Evolutionary conservation across 2,329 filamentous ascomycete genomes (phyloP).

Genomic region (Stachybotrys chartarum): DNA sequence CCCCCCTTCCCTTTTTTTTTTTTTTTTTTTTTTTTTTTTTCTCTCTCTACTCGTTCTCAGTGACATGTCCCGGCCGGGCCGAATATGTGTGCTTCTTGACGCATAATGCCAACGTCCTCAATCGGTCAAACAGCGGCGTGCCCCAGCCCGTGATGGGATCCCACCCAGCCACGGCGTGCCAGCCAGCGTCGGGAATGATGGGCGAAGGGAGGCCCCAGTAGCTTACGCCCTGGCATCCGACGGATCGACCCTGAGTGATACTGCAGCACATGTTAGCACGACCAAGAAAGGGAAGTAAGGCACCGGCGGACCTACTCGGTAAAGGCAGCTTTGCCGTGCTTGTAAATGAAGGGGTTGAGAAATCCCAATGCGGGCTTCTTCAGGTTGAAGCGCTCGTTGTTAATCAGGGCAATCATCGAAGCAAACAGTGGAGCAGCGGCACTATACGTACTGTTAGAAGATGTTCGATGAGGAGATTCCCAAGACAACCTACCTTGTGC

Average conservation of each 20-base stretch:
- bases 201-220: conserved; percentile 16
- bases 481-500: conserved; percentile 20
- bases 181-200: conserved; percentile 17
- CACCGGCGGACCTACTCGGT: conserved; percentile 22
- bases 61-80: no score
- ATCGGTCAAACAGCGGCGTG: conserved; percentile 34
- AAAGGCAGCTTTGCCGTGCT: conserved; percentile 19
- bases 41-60: no score
- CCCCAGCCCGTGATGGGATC: conserved; percentile 35
- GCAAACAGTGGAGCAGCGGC: conserved; percentile 58
- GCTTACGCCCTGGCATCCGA: conserved; percentile 22
- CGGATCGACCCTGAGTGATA: conserved; percentile 24
- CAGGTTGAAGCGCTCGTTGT: conserved; percentile 51
- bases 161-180: conserved; percentile 23
- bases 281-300: accelerated
- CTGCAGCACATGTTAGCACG: conserved; percentile 9
- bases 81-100: no score
- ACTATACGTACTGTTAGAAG: conserved; percentile 13
- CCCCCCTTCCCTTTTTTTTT: no score
- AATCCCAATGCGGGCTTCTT: conserved; percentile 49
- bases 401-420: conserved; percentile 56
- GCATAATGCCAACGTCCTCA: conserved; percentile 13
- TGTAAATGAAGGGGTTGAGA: conserved; percentile 55
- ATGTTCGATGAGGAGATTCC: not conserved
- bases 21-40: no score